Evolutionary conservation across 176 grass and related monocot species (phyloP).

Genomic region (Rhynchospora breviuscula): DNA sequence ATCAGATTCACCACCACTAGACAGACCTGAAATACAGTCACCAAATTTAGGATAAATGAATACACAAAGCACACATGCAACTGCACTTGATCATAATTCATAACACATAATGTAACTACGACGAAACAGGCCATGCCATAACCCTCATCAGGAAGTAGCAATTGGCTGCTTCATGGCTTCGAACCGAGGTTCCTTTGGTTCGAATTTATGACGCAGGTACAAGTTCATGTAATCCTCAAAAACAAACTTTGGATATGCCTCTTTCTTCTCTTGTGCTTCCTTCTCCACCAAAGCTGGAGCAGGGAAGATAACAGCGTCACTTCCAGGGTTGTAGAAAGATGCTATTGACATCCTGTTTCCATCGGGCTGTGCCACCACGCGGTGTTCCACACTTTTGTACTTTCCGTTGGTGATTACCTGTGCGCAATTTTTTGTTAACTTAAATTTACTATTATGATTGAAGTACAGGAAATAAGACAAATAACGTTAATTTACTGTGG

Average conservation of each 20-base stretch:
- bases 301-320: constrained; percentile 72
- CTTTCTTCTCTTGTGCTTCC: constrained; percentile 1
- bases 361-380: constrained; percentile 56
- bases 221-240: constrained; percentile 94
- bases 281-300: constrained; percentile 47
- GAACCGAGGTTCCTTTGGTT: constrained; percentile 77
- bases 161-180: constrained; percentile 57
- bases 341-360: constrained; percentile 87
- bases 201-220: constrained; percentile 65
- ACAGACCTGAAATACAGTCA: not conserved
- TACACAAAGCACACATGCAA: not conserved
- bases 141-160: constrained; percentile 36
- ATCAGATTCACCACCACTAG: not conserved
- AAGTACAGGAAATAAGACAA: not conserved
- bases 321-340: constrained; percentile 84
- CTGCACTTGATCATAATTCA: constrained; percentile 2
- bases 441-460: not conserved
- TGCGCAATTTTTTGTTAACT: not conserved
- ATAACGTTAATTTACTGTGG: not conserved
- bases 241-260: constrained; percentile 54
- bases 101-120: not conserved
- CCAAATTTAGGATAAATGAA: not conserved
- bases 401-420: constrained; percentile 84
- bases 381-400: constrained; percentile 84
- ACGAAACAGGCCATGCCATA: not conserved